A percentile compares a stretch with the other conserved stretches of the same genome.
Evolutionary conservation across 2,329 filamentous ascomycete genomes (phyloP).

Genomic region (Bipolaris oryzae): DNA sequence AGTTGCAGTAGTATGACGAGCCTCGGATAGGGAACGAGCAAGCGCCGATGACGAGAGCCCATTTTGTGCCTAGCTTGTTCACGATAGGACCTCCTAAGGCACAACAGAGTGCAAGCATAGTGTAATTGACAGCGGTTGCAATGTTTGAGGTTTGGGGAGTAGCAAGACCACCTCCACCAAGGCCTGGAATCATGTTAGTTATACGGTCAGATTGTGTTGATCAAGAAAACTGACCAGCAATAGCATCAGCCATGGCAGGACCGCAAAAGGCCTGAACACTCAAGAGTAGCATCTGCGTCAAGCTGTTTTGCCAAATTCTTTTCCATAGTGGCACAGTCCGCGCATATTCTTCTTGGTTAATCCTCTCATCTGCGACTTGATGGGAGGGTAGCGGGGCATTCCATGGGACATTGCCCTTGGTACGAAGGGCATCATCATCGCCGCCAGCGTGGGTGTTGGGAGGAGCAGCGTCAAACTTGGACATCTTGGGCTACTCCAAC

Average conservation of each 20-base stretch:
- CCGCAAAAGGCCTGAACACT: slow-evolving; percentile 54
- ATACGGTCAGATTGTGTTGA: neutral
- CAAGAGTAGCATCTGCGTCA: slow-evolving; percentile 58
- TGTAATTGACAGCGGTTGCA: slow-evolving; percentile 40
- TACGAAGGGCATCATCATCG: slow-evolving; percentile 36
- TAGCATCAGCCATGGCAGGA: slow-evolving; percentile 41
- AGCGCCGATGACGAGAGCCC: slow-evolving; percentile 53
- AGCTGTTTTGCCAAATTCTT: slow-evolving; percentile 54
- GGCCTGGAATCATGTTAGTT: slow-evolving; percentile 17
- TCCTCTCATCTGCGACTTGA: slow-evolving; percentile 32
- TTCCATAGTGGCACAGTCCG: slow-evolving; percentile 51
- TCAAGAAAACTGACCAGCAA: slow-evolving; percentile 25
- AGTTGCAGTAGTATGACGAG: slow-evolving; percentile 57
- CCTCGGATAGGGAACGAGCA: slow-evolving; percentile 55
- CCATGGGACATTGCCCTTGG: slow-evolving; percentile 36
- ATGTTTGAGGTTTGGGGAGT: slow-evolving; percentile 54
- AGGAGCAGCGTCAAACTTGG: slow-evolving; percentile 37
- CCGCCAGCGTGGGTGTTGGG: slow-evolving; percentile 44
- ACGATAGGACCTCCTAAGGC: slow-evolving; percentile 54
- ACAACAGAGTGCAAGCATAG: slow-evolving; percentile 43
- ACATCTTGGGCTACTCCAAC: slow-evolving; percentile 26
- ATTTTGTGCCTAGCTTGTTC: slow-evolving; percentile 56
- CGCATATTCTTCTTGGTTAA: slow-evolving; percentile 48
- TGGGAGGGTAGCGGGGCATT: slow-evolving; percentile 24
- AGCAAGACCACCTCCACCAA: slow-evolving; percentile 53